Evolutionary conservation across 495 filamentous ascomycete genomes (phyloP), one percentile per base, ranked within the genome.

Genomic region (Collariella sp.): DNA sequence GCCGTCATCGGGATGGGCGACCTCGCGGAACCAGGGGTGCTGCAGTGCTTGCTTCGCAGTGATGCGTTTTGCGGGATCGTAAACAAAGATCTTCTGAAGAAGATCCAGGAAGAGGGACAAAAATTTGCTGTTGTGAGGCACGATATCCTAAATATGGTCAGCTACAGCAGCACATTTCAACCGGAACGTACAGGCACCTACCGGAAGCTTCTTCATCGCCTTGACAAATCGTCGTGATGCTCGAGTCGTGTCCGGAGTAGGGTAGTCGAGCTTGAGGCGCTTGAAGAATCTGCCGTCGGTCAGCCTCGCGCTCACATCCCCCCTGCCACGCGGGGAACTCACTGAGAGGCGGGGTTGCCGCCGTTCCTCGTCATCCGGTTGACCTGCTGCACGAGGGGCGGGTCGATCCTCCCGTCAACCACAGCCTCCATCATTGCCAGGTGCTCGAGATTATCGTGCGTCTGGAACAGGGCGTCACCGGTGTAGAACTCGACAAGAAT

Each of bases 401-500:
- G 64, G 56, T 97, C 93, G 39, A 98, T 82, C 51, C 79, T 79
- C 7, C 73, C 71, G 20, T 82, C 83, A 62, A 88, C 89, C 13
- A 96, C 90, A 20, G 82, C 80, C 63, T 98, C 91, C 93, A 98
- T 98, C 93, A 98, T 98, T n/a, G 90, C 93, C 42, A 98, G 74
- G 72, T 98, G 93, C 66, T 97, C 93, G 6, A 96, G 80, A 61
- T 97, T 97, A 72, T 98, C 93, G 62, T 97, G 93, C 0, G 93
- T 97, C 68, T 98, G 93, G 66, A 98, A 98, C 3, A 98, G 74
- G 16, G 94, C 93, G 70, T 98, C 94, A 3, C 94, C 93, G 2
- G 94, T 98, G 66, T 89, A 98, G 70, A 97, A 98, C 61, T 98
- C 93, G n/a, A 98, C 94, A 39, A 98, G 72, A 56, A 98, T 98